Evolutionary conservation across 2,329 filamentous ascomycete species (phyloP).

Genomic region (Apiospora hydei): DNA sequence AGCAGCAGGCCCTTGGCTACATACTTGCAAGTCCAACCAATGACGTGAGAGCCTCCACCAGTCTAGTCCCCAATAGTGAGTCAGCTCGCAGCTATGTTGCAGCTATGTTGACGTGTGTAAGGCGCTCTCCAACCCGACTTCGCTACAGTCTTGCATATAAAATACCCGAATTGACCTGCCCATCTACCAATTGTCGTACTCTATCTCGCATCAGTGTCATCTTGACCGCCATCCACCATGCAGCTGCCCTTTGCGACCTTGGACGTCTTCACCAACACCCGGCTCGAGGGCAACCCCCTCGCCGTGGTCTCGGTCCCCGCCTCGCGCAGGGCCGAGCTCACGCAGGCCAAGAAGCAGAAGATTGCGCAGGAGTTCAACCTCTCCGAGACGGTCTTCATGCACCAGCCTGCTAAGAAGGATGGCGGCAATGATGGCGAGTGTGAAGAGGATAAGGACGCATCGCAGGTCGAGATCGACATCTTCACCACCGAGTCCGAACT

Average conservation of each 20-base stretch:
- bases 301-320: slow-evolving; percentile 64
- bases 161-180: neutral
- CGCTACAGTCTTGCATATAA: neutral
- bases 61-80: slow-evolving; percentile 18
- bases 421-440: slow-evolving; percentile 37
- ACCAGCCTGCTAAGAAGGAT: slow-evolving; percentile 46
- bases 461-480: slow-evolving; percentile 59
- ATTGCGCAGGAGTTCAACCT: slow-evolving; percentile 71
- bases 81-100: neutral
- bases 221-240: slow-evolving; percentile 23
- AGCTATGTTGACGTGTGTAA: neutral
- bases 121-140: neutral
- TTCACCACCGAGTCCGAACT: slow-evolving; percentile 64
- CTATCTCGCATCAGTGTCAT: neutral
- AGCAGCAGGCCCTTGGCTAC: neutral
- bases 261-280: slow-evolving; percentile 63
- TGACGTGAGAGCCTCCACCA: slow-evolving; percentile 2
- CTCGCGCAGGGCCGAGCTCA: slow-evolving; percentile 46
- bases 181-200: neutral
- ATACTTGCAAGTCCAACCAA: neutral
- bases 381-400: slow-evolving; percentile 69
- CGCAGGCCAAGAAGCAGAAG: slow-evolving; percentile 61
- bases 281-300: slow-evolving; percentile 65
- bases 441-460: neutral
- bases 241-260: slow-evolving; percentile 59